Base-by-base conservation (phyloP, 768 basidiomycete species). In the Kwoniella dendrophila region DNA sequence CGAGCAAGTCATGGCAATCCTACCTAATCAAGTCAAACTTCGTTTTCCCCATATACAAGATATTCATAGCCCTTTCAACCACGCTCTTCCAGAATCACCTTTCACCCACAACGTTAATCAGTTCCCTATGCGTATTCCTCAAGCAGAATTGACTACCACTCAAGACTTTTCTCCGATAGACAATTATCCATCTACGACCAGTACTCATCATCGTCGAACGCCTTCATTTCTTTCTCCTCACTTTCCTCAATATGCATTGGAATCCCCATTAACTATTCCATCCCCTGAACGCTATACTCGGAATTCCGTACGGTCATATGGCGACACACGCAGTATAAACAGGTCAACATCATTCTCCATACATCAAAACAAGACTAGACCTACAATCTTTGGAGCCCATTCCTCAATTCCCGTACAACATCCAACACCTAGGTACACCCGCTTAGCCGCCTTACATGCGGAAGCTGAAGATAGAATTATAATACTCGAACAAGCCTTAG, bases 391-490 rank as follows among this genome's bases (percentile, higher is more conserved):
- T 24, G 47, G 56, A 12, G 26, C 24, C 6, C 56, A 38, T 12
- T 49, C 56, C 30, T 51, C 43, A 7, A 20, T 27, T 5, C 34
- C 26, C 8, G 43, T 36, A 48, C 56, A 50, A 33, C 38, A 44
- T 5, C 27, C 64, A 5, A 62, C 63, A 22, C 56, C 52, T 18
- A 47, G 36, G 26, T 57, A 65, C 41, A 47, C 53, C 33, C 59
- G 63, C 2, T 40, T 64, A 10, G 30, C 54, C 2, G 63, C 62
- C 3, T 24, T 63, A 24, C 63, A 69, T 44, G 64, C 30, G 3
- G 69, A 69, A 30, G 45, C 60, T 20, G 70, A 74, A 6, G 66
- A 74, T 45, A 43, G 64, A 12, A 66, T 74, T 30, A 30, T 49
- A 1, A 36, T 56, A 7, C 62, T 74, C 2, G 73, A 74, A 33